Percentiles rank a stretch among this genome's conserved stretches.
Evolutionary conservation across 2,329 filamentous ascomycete genomes (phyloP).

Genomic region (Curvularia eragrostidis): DNA sequence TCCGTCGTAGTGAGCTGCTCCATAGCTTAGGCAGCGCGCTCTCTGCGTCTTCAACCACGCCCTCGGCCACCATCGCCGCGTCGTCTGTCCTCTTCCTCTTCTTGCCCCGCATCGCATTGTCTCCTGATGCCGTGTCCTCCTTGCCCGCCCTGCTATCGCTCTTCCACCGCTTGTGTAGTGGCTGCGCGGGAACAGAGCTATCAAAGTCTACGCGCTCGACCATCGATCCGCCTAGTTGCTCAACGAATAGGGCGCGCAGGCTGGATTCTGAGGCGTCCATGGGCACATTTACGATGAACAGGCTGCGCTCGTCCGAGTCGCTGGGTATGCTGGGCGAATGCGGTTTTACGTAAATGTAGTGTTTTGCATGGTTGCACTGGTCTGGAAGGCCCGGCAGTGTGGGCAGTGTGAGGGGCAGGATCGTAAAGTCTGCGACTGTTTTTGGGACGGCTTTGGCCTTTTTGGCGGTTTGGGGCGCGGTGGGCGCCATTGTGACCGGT

Average conservation of each 20-base stretch:
- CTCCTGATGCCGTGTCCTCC: not conserved
- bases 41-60: conserved; percentile 62
- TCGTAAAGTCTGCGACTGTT: conserved; percentile 66
- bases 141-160: conserved; percentile 12
- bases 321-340: conserved; percentile 73
- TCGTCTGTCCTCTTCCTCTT: conserved; percentile 61
- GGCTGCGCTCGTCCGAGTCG: conserved; percentile 74
- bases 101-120: conserved; percentile 49
- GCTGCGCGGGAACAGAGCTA: conserved; percentile 34
- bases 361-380: conserved; percentile 61
- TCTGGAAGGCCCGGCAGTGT: conserved; percentile 53
- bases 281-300: conserved; percentile 92
- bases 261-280: conserved; percentile 80
- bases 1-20: conserved; percentile 72
- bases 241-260: conserved; percentile 76
- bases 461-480: conserved; percentile 23
- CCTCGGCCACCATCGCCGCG: conserved; percentile 45
- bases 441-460: conserved; percentile 29
- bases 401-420: conserved; percentile 70
- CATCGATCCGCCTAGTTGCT: conserved; percentile 75
- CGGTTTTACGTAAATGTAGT: conserved; percentile 85
- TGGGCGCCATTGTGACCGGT: conserved; percentile 27
- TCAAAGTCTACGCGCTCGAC: conserved; percentile 83
- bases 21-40: conserved; percentile 73
- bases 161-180: conserved; percentile 59